Conservation (phyloP, 2,329 filamentous ascomycete genomes). For the Colletotrichum tanaceti region DNA sequence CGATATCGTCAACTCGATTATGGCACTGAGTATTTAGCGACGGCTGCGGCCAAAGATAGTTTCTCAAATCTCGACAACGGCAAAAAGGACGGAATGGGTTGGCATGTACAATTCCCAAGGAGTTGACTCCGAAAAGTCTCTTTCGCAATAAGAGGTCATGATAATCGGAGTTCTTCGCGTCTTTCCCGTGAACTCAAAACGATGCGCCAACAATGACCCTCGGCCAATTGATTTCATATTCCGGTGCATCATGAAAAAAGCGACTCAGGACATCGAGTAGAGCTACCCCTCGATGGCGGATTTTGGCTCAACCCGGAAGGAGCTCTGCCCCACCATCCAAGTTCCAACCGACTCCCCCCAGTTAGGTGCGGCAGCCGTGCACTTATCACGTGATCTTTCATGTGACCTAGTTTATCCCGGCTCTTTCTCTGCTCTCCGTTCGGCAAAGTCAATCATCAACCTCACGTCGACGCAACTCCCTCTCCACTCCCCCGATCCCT, state of each 20-base stretch:
- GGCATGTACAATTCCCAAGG: constrained; percentile 44
- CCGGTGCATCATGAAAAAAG: neutral
- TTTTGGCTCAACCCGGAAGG: constrained; percentile 24
- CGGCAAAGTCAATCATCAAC: constrained; percentile 60
- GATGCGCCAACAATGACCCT: neutral
- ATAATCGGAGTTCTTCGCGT: constrained; percentile 24
- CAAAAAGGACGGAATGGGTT: constrained; percentile 43
- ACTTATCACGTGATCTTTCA: constrained; percentile 48
- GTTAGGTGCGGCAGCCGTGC: neutral
- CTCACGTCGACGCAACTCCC: constrained; percentile 60
- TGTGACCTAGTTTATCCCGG: constrained; percentile 39
- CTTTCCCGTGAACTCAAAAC: neutral
- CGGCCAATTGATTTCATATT: neutral
- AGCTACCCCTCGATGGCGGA: constrained; percentile 31
- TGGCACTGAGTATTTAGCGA: constrained; percentile 87
- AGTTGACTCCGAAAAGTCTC: constrained; percentile 41
- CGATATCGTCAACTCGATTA: constrained; percentile 99
- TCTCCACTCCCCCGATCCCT: constrained; percentile 61
- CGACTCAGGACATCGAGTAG: neutral
- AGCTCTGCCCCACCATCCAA: constrained; percentile 35
- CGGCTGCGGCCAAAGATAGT: constrained; percentile 22
- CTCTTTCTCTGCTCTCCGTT: constrained; percentile 50
- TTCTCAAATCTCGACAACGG: constrained; percentile 36
- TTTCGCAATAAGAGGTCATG: constrained; percentile 38
- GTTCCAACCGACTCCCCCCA: constrained; percentile 11